These are phyloP conservation scores for Melaleuca alternifolia DNA, from an alignment of 345 rosid genomes.

Conservation along the genomic window DNA sequence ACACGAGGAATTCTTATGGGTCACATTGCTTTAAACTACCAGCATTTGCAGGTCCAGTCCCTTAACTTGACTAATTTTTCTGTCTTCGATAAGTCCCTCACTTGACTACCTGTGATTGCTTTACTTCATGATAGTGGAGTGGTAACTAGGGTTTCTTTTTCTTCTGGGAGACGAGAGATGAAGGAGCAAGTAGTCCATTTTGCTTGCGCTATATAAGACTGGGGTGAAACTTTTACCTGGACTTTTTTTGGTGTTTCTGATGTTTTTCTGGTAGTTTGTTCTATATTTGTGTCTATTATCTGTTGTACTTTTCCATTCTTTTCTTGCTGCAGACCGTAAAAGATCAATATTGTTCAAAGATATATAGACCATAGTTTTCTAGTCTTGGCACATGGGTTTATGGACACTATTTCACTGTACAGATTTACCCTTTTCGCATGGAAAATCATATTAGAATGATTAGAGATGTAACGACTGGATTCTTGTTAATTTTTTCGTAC, in stretches of 20 bases:
- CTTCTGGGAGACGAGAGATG: neutral
- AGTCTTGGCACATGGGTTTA: neutral
- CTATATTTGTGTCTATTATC: neutral
- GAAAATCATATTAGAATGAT: neutral
- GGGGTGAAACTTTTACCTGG: neutral
- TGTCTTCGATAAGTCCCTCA: neutral
- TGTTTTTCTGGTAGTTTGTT: neutral
- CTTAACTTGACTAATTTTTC: neutral
- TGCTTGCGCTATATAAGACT: neutral
- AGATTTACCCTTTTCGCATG: neutral
- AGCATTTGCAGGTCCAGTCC: constrained; percentile 55
- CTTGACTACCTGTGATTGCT: neutral
- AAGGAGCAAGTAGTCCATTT: neutral
- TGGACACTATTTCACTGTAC: neutral
- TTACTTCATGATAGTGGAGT: neutral
- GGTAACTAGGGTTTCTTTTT: neutral
- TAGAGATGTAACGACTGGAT: neutral
- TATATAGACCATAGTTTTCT: neutral
- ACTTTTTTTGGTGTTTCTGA: neutral
- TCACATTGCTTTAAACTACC: constrained; percentile 57
- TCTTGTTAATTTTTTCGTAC: neutral
- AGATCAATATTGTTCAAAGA: neutral
- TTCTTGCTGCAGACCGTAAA: neutral
- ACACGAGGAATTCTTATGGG: constrained; percentile 98
- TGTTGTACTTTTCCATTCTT: neutral